phyloP scores from a whole-genome alignment of 768 basidiomycete species.

The Gelatoporia subvermispora region DNA sequence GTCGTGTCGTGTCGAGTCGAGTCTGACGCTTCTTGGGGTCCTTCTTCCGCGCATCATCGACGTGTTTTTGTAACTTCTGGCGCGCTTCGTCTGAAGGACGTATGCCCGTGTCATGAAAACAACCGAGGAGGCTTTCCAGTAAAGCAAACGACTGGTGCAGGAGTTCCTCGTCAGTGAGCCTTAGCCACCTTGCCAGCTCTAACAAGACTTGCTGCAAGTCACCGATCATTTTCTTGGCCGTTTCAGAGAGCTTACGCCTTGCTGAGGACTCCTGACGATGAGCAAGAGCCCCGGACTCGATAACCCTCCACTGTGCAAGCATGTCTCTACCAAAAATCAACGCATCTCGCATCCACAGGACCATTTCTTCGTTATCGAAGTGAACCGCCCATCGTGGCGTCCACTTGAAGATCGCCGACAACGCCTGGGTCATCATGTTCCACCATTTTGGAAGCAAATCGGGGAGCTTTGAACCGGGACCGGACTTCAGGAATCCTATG shows the following conservation, averaged over 20 bases:
- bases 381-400: conserved; percentile 80
- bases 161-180: conserved; percentile 88
- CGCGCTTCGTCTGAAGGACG: conserved; percentile 52
- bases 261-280: conserved; percentile 24
- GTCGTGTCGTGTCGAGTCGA: conserved; percentile 50
- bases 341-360: conserved; percentile 97
- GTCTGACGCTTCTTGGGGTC: conserved; percentile 43
- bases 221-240: conserved; percentile 71
- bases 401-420: conserved; percentile 79
- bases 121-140: conserved; percentile 70
- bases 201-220: conserved; percentile 75
- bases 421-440: conserved; percentile 73
- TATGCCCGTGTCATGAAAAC: conserved; percentile 62
- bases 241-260: conserved; percentile 44
- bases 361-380: conserved; percentile 82
- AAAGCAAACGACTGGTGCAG: conserved; percentile 86
- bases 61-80: conserved; percentile 61
- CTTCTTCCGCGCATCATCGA: conserved; percentile 53
- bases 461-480: conserved; percentile 41
- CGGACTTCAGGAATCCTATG: conserved; percentile 41
- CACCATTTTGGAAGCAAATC: conserved; percentile 67
- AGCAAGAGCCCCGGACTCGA: conserved; percentile 63
- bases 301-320: conserved; percentile 71
- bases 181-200: conserved; percentile 82
- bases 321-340: conserved; percentile 89